Evolutionary conservation across 2,329 filamentous ascomycete species (phyloP), one percentile per base, ranked within the genome.

Genomic region (Orbilia brochopaga): DNA sequence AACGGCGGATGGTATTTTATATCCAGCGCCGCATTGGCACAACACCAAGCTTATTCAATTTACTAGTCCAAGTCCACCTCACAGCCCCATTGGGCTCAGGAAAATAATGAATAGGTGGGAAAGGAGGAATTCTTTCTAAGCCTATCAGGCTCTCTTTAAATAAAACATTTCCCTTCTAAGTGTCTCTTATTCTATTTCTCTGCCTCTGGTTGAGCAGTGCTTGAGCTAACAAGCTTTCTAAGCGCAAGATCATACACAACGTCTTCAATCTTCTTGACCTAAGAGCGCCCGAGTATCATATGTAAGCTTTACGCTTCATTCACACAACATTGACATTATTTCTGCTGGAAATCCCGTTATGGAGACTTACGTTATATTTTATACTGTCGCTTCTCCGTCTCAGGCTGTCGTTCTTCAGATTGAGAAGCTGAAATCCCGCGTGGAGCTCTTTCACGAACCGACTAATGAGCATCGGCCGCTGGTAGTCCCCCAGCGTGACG

Each of bases 241-340:
- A 99, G 81, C 23, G 90, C 93, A 64, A 99, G 82, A 79, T 99
- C 94, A 78, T 99, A 99, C 56, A 97, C 93, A 11, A 99, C 92
- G 78, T 97, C 94, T 83, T 99, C 94, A 11, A 97, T 91, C 79
- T 96, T 93, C 84, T 97, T 99, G 77, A 99, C 91, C 83, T 84
- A 59, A 52, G 42, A 24, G 17, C 50, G 21, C n/a, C n/a, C 11
- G 63, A 52, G 72, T 23, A 72, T 35, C 57, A 52, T 59, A 17
- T 24, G n/a, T 23, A 23, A 19, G 17, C 10, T 13, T n/a, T 11
- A 24, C 37, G 17, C 54, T 30, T 21, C 13, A 30, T 24, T 17
- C 24, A 2, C 24, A 3, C 1, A 30, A 37, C 27, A 40, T 23
- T 1, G 21, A 24, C 23, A 27, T n/a, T 32, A 21, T 17, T 19